Evolutionary conservation across 2,329 filamentous ascomycete species (phyloP), one percentile per base, ranked within the genome.

Genomic region (Cordyceps farinosa): DNA sequence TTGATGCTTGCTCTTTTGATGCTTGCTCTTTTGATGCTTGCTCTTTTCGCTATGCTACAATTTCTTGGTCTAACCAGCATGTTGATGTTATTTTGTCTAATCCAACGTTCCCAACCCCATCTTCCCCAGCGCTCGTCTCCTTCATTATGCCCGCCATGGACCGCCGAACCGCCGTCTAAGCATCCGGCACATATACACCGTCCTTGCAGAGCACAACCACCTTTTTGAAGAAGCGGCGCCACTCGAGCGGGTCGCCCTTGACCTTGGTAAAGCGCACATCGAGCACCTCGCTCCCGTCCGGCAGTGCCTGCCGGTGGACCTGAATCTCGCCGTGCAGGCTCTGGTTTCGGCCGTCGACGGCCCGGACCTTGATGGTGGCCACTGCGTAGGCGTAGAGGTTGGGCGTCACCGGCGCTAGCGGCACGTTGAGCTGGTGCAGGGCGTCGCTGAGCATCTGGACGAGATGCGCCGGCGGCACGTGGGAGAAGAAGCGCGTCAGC

Each of bases 171-270:
- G 57, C 66, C 64, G 62, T 70, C 74, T 78, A 79, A 66, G 73
- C 65, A 53, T 80, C 77, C 3, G 78, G 77, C 64, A 79, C 75
- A 73, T 87, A 90, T 51, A 98, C 88, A 9, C 87, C 92, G 72
- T 97, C 92, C 72, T 91, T 91, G 77, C 93, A 96, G 65, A 94
- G 80, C 66, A 96, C 82, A 36, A 91, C 91, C n/a, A 97, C 85
- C 75, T 92, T 93, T 78, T 99, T 99, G 82, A 99, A 99, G 74
- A 99, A 92, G 40, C 95, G 82, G 65, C 95, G 86, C 95, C 96
- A 99, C 79, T 98, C 94, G 56, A 99, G 78, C 5, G 95, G 95
- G 79, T 99, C 95, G 6, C 95, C 95, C 78, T 97, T 97, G 61
- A 91, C 84, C 78, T 99, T 99, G 68, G 96, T 85, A 73, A 99